Evolutionary conservation across 257 asterid species (phyloP).

Genomic region (Petunia axillaris): DNA sequence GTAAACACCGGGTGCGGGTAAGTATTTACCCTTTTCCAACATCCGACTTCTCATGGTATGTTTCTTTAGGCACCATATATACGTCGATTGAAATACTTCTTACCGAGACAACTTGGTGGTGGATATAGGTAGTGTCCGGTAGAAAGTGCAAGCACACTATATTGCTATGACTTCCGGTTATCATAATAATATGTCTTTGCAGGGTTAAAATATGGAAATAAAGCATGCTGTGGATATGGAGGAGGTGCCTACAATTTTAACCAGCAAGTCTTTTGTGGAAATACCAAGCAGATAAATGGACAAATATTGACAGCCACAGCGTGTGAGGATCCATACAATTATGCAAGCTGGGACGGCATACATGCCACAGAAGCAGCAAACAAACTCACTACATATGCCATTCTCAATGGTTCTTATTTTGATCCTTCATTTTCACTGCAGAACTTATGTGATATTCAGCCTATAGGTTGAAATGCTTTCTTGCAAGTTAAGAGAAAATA

Average conservation of each 20-base stretch:
- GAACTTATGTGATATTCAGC: slow-evolving; percentile 52
- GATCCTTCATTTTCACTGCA: slow-evolving; percentile 57
- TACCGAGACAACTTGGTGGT: too few relatives aligned
- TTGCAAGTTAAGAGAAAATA: not conserved
- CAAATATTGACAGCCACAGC: slow-evolving; percentile 50
- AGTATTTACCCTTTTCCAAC: too few relatives aligned
- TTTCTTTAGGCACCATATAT: too few relatives aligned
- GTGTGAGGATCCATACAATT: slow-evolving; percentile 64
- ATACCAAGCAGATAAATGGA: slow-evolving; percentile 37
- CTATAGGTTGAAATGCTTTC: slow-evolving; percentile 36
- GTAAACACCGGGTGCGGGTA: too few relatives aligned
- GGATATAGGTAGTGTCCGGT: too few relatives aligned
- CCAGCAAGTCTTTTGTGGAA: slow-evolving; percentile 46
- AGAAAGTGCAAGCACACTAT: too few relatives aligned
- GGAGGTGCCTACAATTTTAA: slow-evolving; percentile 69
- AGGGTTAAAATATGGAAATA: slow-evolving; percentile 73
- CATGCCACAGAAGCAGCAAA: slow-evolving; percentile 91
- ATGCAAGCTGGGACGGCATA: slow-evolving; percentile 79
- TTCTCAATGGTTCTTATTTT: slow-evolving; percentile 53
- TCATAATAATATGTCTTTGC: not conserved
- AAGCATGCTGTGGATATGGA: slow-evolving; percentile 81
- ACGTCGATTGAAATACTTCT: too few relatives aligned
- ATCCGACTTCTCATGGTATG: too few relatives aligned
- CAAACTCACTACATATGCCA: slow-evolving; percentile 60
- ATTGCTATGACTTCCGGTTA: not conserved